Conservation (phyloP, 2,329 filamentous ascomycete species). For the Penicillium italicum region DNA sequence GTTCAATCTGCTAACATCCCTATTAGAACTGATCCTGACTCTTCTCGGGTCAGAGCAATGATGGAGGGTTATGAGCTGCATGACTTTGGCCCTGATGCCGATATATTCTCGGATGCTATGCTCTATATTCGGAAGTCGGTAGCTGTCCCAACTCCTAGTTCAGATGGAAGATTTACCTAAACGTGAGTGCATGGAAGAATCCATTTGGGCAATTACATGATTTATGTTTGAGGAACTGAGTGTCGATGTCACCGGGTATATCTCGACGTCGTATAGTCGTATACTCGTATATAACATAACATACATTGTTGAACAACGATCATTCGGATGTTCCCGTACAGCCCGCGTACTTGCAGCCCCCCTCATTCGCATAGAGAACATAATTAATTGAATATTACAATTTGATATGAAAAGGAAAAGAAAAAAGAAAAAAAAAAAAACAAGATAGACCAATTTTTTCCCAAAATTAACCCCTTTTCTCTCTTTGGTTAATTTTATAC, state of each 20-base stretch:
- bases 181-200: not conserved
- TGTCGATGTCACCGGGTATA: not conserved
- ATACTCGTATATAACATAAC: too few relatives aligned
- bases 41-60: constrained; percentile 13
- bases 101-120: constrained; percentile 2
- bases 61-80: constrained; percentile 15
- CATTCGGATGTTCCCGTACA: not conserved
- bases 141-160: not conserved
- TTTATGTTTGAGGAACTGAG: not conserved
- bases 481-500: not conserved
- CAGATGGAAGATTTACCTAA: not conserved
- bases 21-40: not conserved
- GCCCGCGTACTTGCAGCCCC: constrained; percentile 3
- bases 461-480: not conserved
- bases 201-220: too few relatives aligned
- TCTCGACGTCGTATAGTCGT: not conserved
- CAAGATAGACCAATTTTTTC: too few relatives aligned
- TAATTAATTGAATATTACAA: not conserved
- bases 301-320: not conserved
- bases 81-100: constrained; percentile 11
- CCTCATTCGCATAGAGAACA: not conserved
- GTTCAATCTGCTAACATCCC: too few relatives aligned
- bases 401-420: not conserved
- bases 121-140: constrained; percentile 14
- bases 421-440: too few relatives aligned